phyloP scores from a whole-genome alignment of 2,329 filamentous ascomycete species.

The Hawksworthiomyces lignivorus region DNA sequence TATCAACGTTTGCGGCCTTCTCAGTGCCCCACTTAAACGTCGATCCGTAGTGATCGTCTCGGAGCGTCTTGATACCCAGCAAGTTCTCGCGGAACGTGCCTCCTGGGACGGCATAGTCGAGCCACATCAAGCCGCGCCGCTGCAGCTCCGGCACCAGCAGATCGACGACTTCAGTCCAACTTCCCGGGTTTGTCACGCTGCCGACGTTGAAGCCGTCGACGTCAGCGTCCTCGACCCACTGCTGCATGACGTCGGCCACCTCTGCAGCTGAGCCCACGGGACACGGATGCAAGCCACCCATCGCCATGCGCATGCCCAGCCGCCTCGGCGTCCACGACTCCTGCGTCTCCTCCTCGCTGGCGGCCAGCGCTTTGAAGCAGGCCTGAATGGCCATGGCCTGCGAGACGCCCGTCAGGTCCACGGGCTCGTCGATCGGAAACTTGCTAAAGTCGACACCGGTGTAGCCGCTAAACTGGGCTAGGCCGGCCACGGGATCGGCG shows the following conservation, averaged over 20 bases:
- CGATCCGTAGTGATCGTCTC: conserved; percentile 31
- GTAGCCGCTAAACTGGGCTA: conserved; percentile 18
- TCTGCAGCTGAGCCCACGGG: conserved; percentile 57
- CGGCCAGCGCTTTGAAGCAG: conserved; percentile 5
- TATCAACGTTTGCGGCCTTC: no score
- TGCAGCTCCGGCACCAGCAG: conserved; percentile 56
- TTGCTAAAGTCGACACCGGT: conserved; percentile 19
- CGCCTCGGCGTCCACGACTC: conserved; percentile 12
- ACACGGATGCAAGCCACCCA: conserved; percentile 15
- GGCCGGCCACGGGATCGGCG: conserved; percentile 14
- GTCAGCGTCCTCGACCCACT: conserved; percentile 60
- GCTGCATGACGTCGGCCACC: conserved; percentile 60
- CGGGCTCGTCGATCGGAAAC: conserved; percentile 17
- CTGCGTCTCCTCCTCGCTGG: background rate
- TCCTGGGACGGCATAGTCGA: conserved; percentile 34
- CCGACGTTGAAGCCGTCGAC: conserved; percentile 63
- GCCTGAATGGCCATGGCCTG: conserved; percentile 6
- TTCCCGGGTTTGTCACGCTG: conserved; percentile 38
- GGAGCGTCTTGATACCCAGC: conserved; percentile 27
- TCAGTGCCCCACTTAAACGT: conserved; percentile 24
- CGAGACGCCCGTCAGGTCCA: conserved; percentile 8
- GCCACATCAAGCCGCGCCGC: conserved; percentile 48
- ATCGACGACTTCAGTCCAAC: conserved; percentile 58
- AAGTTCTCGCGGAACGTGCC: conserved; percentile 38
- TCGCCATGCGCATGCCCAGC: conserved; percentile 14